Evolutionary conservation across 2,329 filamentous ascomycete genomes (phyloP), one percentile per base, ranked within the genome.

Genomic region (Fusarium longipes): DNA sequence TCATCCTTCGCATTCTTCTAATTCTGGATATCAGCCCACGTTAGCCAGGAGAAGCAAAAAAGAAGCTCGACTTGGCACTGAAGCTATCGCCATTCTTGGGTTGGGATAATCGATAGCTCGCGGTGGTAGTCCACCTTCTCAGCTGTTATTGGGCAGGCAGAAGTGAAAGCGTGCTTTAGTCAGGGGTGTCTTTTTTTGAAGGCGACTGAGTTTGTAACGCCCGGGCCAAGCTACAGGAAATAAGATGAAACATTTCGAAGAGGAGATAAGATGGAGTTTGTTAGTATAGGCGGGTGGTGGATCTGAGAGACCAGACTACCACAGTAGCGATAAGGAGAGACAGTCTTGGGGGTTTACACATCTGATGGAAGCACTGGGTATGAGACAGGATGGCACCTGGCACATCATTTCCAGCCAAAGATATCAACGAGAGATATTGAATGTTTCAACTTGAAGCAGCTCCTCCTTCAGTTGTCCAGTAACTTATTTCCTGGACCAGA

Each of bases 61-160:
- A 48, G n/a, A 12, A 25, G 22, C 38, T 20, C 17, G 20, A 35
- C 33, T 29, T 55, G 57, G 51, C 57, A 22, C 44, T 44, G 64
- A 64, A 39, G 64, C 64, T 67, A 67, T 67, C 44, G 30, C 60
- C 53, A 27, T 15, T 53, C 64, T 48, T 49, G 58, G 59, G 54
- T 38, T 68, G 42, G 45, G 29, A 29, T 40, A 67, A 65, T 67
- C 64, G 47, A 65, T 68, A 68, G 65, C 60, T n/a, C 53, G 43
- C 53, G 60, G 62, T 65, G 47, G 36, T 22, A 20, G 25, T 56
- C 18, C 25, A 12, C 18, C 24, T 15, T 29, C 15, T 29, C 3
- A n/a, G 9, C 48, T 17, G 24, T 27, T 25, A 36, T 63, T 45
- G 49, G 33, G 57, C 10, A 40, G 22, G 27, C 25, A 20, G 36